Evolutionary conservation across 2,329 filamentous ascomycete genomes (phyloP), one percentile per base, ranked within the genome.

Genomic region (Sarocladium brachiariae): DNA sequence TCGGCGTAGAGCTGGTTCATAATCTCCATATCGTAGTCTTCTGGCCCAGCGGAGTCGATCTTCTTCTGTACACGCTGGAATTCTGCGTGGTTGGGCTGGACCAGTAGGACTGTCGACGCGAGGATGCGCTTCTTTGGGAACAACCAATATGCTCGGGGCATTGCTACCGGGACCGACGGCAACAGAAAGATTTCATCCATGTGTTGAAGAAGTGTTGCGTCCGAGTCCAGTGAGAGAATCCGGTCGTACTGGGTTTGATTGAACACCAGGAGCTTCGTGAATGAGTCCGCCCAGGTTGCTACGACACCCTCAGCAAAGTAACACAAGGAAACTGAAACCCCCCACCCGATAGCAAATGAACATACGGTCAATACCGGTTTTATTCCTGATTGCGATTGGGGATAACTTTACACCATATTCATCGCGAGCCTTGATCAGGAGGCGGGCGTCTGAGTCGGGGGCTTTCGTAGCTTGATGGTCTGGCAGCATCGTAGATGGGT

Each of bases 81-180:
- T 56, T 83, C 80, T 37, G 62, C 58, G 35, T 67, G 62, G n/a
- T 73, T 76, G 0, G 84, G 83, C 51, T 80, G 69, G 37, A 86
- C 67, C 3, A 87, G 74, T 61, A 86, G 74, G 35, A 87, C 59
- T 37, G 83, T 73, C 2, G 80, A 81, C 0, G 79, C 79, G n/a
- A 86, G 68, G n/a, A 71, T 71, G n/a, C n/a, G n/a, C 7, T 67
- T 68, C 2, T 71, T 67, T 1, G 75, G 75, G 1, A 78, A 69
- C 5, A 79, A 68, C 84, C 84, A 87, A 64, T 87, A 87, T n/a
- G 83, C 84, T 18, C 81, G 77, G 2, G 84, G 81, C 77, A 87
- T 83, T 11, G 83, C 82, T 18, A 84, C 74, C 75, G 69, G 5
- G 76, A 72, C 2, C 69, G 61, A 0, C n/a, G 84, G 84, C 7